A percentile compares a stretch with the other conserved stretches of the same genome.
Conservation (phyloP, 1,284 basidiomycete genomes). For the Ustilago loliicola region DNA sequence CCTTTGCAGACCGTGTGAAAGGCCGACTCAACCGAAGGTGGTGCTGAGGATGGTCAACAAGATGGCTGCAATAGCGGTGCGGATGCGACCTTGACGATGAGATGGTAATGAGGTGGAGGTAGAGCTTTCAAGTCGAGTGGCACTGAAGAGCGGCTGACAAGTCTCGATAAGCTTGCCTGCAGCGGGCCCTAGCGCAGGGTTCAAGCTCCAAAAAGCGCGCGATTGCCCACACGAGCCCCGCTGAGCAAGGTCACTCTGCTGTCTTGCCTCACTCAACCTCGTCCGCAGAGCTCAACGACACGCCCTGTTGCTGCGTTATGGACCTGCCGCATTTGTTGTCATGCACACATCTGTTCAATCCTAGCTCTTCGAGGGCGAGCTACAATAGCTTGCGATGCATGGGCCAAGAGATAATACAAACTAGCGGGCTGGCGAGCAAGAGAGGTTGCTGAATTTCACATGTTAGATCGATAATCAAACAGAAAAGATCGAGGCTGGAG, state of each 20-base stretch:
- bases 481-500: neutral
- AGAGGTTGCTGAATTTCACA: neutral
- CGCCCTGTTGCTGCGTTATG: neutral
- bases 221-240: conserved; percentile 23
- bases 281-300: neutral
- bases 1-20: neutral
- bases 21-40: neutral
- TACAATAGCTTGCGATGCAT: no score
- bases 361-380: neutral
- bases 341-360: neutral
- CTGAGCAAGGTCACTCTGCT: neutral
- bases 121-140: neutral
- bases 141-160: conserved; percentile 6
- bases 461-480: neutral
- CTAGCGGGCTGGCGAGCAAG: no score
- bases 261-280: neutral
- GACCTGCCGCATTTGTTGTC: neutral
- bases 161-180: neutral
- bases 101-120: conserved; percentile 1
- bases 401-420: no score
- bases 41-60: neutral
- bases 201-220: conserved; percentile 21
- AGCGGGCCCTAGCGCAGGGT: conserved; percentile 42
- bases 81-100: neutral
- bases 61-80: neutral